Evolutionary conservation across 768 basidiomycete genomes (phyloP), one percentile per base, ranked within the genome.

Genomic region (Kwoniella heveanensis): DNA sequence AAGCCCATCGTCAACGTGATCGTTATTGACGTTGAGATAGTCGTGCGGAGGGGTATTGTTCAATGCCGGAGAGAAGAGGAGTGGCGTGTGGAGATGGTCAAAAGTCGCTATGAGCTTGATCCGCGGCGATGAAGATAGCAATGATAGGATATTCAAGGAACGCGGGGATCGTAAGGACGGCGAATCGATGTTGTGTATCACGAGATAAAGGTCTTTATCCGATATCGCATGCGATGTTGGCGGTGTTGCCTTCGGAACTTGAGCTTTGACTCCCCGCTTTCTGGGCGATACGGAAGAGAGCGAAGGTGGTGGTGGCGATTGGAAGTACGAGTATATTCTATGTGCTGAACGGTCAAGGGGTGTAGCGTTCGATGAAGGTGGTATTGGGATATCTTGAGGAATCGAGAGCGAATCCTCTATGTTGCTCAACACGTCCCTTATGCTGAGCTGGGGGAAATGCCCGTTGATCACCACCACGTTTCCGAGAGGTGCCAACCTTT

Each of bases 151-250:
- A 1, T 88, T 83, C 72, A 87, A 86, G 21, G 87, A 82, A 69
- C 88, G 88, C 21, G 84, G 71, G 1, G 83, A 78, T 39, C 91
- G 89, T 25, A 96, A 81, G 6, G 86, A 81, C 0, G 88, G 84
- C 0, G 88, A 84, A 71, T 97, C 94, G 78, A 97, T 87, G 80
- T 90, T 94, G 83, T 98, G 92, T 24, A 96, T 82, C 73, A 95
- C 80, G 65, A 98, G 82, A 76, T 87, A 92, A 46, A 98, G 82
- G 50, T 84, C 85, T 50, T 77, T 78, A 27, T 79, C 77, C 25
- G 83, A 77, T 26, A 75, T 60, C 19, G 77, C 61, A 53, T 76
- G 73, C 19, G 39, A 44, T 10, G 39, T 9, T 9, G 39, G 3
- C 17, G 39, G n/a, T n/a, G n/a, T n/a, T n/a, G n/a, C n/a, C n/a